Evolutionary conservation across 2,329 filamentous ascomycete genomes (phyloP), one percentile per base, ranked within the genome.

Genomic region (Diaporthe ilicicola): DNA sequence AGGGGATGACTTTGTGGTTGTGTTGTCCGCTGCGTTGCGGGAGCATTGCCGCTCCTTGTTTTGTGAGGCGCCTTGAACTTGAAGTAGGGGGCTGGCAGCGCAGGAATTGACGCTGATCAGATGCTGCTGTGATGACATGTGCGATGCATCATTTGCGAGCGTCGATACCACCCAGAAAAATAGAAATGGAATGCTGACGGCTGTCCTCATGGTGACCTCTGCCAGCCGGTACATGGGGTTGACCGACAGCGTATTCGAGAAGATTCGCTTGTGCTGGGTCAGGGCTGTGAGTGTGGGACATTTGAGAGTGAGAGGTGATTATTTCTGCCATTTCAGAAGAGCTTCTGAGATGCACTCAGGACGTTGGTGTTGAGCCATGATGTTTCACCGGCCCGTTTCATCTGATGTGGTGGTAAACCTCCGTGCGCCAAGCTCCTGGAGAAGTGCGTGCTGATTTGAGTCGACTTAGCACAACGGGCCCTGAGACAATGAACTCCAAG

Each of bases 371-470:
- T 42, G n/a, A 44, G 24, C 44, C 34, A 44, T 32, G 27, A 17
- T 32, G 67, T 70, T 70, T 70, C 67, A 69, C 51, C 34, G 59
- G 44, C 15, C 17, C n/a, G 70, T 72, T 72, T 72, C 70, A 72
- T 70, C 70, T 69, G 59, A 66, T 66, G 22, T 67, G 22, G 51
- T 66, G 44, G 46, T 64, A 29, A 50, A 15, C 29, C 59, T 64
- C 59, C 59, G 59, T 64, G 59, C 59, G 44, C 32, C 59, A n/a
- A 50, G 29, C 29, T 27, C 29, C 59, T 32, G 59, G 42, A 27
- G 29, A 29, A 50, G 19, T 12, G n/a, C 12, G n/a, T n/a, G 34
- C n/a, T 42, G 15, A 2, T 27, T 29, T 13, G n/a, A 32, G 17
- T 56, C 50, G 32, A 37, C 9, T 24, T 15, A n/a, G n/a, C n/a